A percentile compares a stretch with the other conserved stretches of the same genome.
Evolutionary conservation across 177 flowering plant genomes (phyloP).

Genomic region (Vitis hybrid): DNA sequence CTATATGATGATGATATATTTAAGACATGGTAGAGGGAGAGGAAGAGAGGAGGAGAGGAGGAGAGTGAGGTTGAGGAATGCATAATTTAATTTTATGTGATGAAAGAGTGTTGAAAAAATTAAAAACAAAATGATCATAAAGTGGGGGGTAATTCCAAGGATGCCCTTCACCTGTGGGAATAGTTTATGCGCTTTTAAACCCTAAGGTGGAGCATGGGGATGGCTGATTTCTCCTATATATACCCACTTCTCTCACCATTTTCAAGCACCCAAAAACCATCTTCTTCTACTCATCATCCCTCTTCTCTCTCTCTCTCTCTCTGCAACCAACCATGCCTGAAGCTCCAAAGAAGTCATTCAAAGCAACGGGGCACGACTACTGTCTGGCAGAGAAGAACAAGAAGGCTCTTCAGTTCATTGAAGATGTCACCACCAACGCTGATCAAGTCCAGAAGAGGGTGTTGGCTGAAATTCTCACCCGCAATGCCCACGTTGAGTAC

Average conservation of each 20-base stretch:
- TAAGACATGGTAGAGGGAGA: too few species aligned
- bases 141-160: slow-evolving; percentile 4
- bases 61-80: not conserved
- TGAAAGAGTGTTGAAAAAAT: not conserved
- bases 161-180: slow-evolving; percentile 13
- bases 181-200: slow-evolving; percentile 3
- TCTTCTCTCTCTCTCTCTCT: slow-evolving; percentile 9
- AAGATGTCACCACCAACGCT: slow-evolving; percentile 74
- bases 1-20: too few species aligned
- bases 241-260: slow-evolving; percentile 22
- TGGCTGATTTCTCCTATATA: slow-evolving; percentile 24
- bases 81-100: slow-evolving; percentile 11
- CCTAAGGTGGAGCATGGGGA: slow-evolving; percentile 11
- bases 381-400: slow-evolving; percentile 51
- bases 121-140: slow-evolving; percentile 11
- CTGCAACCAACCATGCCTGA: slow-evolving; percentile 64
- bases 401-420: slow-evolving; percentile 72
- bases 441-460: slow-evolving; percentile 68
- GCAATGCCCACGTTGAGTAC: slow-evolving; percentile 83
- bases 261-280: slow-evolving; percentile 26
- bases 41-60: too few species aligned
- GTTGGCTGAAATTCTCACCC: slow-evolving; percentile 66
- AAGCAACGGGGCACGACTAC: slow-evolving; percentile 13
- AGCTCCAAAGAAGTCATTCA: slow-evolving; percentile 44
- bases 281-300: not conserved